These are phyloP conservation scores for Celoporthe dispersa DNA, from an alignment of 2,329 filamentous ascomycete species.

Conservation along the genomic window DNA sequence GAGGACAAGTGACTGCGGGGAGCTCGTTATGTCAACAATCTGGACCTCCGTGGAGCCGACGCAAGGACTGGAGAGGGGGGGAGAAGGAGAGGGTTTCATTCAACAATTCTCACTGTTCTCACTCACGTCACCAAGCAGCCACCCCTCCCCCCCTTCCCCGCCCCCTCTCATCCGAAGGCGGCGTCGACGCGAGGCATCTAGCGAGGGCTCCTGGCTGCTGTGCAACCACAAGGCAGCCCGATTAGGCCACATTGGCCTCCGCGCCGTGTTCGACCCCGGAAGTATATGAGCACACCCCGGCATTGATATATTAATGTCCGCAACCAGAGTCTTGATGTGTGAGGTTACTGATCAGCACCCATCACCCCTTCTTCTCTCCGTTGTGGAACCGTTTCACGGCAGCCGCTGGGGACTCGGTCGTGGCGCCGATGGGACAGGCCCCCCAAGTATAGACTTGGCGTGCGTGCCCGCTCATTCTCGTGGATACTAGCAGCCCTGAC, in stretches of 20 bases:
- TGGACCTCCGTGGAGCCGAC: background rate
- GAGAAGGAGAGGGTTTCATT: background rate
- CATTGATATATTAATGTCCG: slow-evolving; percentile 10
- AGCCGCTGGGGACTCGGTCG: slow-evolving; percentile 16
- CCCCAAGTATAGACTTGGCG: background rate
- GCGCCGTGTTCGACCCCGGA: slow-evolving; percentile 19
- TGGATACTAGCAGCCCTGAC: background rate
- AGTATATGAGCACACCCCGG: slow-evolving; percentile 12
- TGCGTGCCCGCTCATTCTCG: slow-evolving; percentile 11
- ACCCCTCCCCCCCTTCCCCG: no score
- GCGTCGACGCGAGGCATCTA: slow-evolving; percentile 7
- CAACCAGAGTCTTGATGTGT: slow-evolving; percentile 4
- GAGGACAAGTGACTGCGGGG: background rate
- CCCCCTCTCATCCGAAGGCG: background rate
- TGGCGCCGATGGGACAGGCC: background rate
- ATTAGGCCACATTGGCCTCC: slow-evolving; percentile 22
- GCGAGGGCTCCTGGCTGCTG: slow-evolving; percentile 7
- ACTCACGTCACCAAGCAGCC: background rate
- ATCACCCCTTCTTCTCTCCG: slow-evolving; percentile 11
- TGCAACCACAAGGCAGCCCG: slow-evolving; percentile 15
- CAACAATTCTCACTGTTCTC: background rate
- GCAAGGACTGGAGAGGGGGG: background rate
- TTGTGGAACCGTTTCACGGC: slow-evolving; percentile 20
- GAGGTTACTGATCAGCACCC: slow-evolving; percentile 7
- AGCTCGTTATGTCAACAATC: background rate